Percentiles rank a stretch among this genome's conserved stretches.
phyloP scores from a whole-genome alignment of 305 asterid species.

The Stenogyne calaminthoides region DNA sequence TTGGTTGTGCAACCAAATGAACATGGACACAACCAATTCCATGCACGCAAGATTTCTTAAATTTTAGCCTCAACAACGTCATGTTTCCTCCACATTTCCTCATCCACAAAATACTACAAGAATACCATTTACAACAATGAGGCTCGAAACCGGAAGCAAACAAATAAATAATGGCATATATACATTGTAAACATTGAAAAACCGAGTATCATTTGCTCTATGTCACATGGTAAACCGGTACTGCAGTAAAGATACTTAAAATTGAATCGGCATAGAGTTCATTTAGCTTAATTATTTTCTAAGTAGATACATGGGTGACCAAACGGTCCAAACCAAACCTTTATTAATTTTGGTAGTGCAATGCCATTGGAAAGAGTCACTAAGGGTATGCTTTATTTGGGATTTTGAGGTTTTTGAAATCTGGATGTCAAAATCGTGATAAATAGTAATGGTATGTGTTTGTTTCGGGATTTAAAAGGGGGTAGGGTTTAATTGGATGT shows the following conservation, averaged over 20 bases:
- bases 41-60: too few relatives aligned
- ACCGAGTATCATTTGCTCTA: background rate
- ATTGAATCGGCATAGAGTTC: background rate
- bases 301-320: background rate
- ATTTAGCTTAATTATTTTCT: background rate
- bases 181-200: background rate
- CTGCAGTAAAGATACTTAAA: background rate
- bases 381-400: too few relatives aligned
- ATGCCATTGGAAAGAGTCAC: background rate
- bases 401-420: too few relatives aligned
- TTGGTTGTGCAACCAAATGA: background rate
- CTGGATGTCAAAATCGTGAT: too few relatives aligned
- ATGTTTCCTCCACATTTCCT: conserved; percentile 18
- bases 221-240: background rate
- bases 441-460: too few relatives aligned
- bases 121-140: conserved; percentile 2
- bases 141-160: background rate
- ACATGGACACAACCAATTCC: background rate
- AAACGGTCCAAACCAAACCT: too few relatives aligned
- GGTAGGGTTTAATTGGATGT: too few relatives aligned
- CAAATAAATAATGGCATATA: background rate
- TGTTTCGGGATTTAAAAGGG: too few relatives aligned
- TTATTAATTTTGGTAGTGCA: background rate
- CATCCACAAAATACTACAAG: conserved; percentile 21
- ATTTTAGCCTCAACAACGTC: background rate